These are phyloP conservation scores for Melampsora occidentalis DNA, from an alignment of 1,284 basidiomycete genomes.

Conservation along the genomic window DNA sequence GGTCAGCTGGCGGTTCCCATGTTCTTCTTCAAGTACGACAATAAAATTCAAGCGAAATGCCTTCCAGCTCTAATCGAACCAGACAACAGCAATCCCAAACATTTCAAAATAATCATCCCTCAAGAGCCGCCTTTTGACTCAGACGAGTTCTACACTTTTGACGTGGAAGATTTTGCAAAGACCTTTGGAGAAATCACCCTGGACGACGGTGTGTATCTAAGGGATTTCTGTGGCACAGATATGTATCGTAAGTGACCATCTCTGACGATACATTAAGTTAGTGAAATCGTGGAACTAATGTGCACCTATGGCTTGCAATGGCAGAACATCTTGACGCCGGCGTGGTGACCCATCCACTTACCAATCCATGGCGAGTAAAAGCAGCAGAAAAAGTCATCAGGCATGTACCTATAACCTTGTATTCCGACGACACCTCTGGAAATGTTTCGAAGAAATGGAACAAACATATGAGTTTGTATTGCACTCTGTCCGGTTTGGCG, in stretches of 20 bases:
- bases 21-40: neutral
- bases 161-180: neutral
- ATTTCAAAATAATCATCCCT: neutral
- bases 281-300: too few species aligned
- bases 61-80: neutral
- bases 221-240: neutral
- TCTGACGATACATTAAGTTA: too few species aligned
- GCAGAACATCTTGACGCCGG: too few species aligned
- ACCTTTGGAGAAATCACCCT: too few species aligned
- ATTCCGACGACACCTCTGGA: conserved; percentile 15
- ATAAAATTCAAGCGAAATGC: neutral
- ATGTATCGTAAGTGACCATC: neutral
- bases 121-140: neutral
- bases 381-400: neutral
- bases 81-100: neutral
- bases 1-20: conserved; percentile 1
- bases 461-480: too few species aligned
- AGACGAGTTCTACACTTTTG: neutral
- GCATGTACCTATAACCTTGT: conserved; percentile 1
- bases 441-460: neutral
- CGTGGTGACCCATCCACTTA: too few species aligned
- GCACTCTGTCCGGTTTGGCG: too few species aligned
- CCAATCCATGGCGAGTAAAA: neutral
- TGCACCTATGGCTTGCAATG: neutral
- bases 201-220: too few species aligned